A percentile compares a stretch with the other conserved stretches of the same genome.
phyloP scores from a whole-genome alignment of 352 stramenopile species.

The Blastocystis sp. region DNA sequence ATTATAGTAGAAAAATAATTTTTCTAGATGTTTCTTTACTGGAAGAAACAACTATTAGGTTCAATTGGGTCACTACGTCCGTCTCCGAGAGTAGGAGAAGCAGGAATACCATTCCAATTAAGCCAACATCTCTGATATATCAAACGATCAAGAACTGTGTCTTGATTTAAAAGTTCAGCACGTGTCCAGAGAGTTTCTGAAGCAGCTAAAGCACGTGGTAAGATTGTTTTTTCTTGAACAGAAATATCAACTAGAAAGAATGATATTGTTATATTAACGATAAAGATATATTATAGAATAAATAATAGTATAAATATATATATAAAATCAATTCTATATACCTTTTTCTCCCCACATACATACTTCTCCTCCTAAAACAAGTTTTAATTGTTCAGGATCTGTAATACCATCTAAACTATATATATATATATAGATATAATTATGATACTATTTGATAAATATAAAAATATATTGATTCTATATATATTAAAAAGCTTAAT shows the following conservation, averaged over 20 bases:
- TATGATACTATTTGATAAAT: too few species aligned
- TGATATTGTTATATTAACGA: conserved; percentile 38
- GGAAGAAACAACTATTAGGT: conserved; percentile 28
- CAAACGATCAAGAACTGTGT: conserved; percentile 27
- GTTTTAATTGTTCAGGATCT: conserved; percentile 15
- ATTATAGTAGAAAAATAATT: too few species aligned
- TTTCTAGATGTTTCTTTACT: too few species aligned
- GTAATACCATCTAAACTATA: too few species aligned
- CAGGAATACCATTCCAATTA: conserved; percentile 39
- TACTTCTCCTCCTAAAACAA: conserved; percentile 48
- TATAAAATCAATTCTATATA: too few species aligned
- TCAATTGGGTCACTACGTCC: conserved; percentile 6
- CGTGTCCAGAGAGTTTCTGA: conserved; percentile 49
- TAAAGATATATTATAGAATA: too few species aligned
- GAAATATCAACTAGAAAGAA: conserved; percentile 42
- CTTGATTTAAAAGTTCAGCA: conserved; percentile 9
- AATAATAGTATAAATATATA: too few species aligned
- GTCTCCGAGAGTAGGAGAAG: conserved; percentile 23
- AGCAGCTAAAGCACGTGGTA: conserved; percentile 45
- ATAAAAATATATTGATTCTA: too few species aligned
- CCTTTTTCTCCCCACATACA: conserved; percentile 34
- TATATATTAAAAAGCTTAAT: too few species aligned
- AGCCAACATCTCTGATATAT: conserved; percentile 42
- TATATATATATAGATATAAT: too few species aligned
- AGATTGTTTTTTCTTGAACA: conserved; percentile 47